Base-by-base conservation (phyloP, 2,329 filamentous ascomycete genomes). In the Colletotrichum australisinense region DNA sequence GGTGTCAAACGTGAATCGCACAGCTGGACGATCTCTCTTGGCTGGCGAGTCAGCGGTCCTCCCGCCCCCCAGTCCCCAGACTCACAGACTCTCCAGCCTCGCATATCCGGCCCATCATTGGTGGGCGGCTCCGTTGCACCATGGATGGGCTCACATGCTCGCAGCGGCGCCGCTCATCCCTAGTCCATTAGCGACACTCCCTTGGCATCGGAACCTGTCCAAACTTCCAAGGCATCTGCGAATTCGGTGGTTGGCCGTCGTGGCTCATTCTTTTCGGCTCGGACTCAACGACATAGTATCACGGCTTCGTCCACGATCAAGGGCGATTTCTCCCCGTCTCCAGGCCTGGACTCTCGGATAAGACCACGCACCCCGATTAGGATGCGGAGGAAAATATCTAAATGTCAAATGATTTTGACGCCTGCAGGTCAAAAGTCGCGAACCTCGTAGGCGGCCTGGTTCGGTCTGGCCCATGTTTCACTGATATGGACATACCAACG, bases 391-490 rank as follows among this genome's bases (percentile, higher is more conserved):
- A 58, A 63, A 49, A 49, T 68, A 52, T 30, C 69, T 69, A 58
- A 55, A 55, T 56, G 63, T 65, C 63, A 65, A 53, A 60, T 72
- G 57, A 55, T 67, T 28, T 14, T 16, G 24, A 59, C 58, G 53
- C 64, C 26, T 62, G 69, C 73, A 74, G 64, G 69, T 68, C 64
- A 74, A 49, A 49, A 52, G 56, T 58, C n/a, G 66, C 68, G 68
- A 59, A 56, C 56, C 28, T 42, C 38, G 56, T 53, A 73, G 67
- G 70, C 67, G 32, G 62, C 55, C 67, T 67, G 42, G 72, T 63
- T 46, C 35, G 71, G 73, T 67, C 62, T 67, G 71, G 73, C 59
- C 53, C 57, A 60, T 75, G 73, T 75, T 70, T 75, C 73, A 75
- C 66, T 73, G 73, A 68, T 73, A 59, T 56, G 69, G 58, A 58